phyloP scores from a whole-genome alignment of 2,329 filamentous ascomycete species.

The Ophiostoma populinum region DNA sequence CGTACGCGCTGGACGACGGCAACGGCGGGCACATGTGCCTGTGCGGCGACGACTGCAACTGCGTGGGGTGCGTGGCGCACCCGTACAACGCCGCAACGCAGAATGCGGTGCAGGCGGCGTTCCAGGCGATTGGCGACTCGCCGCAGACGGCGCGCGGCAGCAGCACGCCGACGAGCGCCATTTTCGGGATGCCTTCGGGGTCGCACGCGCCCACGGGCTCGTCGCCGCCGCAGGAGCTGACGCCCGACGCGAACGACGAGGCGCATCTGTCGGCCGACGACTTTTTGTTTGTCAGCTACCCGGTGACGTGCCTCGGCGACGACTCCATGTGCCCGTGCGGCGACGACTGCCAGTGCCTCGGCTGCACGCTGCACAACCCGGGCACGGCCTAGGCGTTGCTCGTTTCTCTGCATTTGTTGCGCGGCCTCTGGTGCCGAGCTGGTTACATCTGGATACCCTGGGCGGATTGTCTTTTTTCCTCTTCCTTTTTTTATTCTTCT shows the following conservation, averaged over 20 bases:
- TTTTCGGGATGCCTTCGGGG: too few species aligned
- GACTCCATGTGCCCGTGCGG: constrained; percentile 38
- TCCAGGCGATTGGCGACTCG: constrained; percentile 10
- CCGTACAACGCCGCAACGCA: constrained; percentile 13
- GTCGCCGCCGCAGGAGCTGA: constrained; percentile 20
- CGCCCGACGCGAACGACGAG: constrained; percentile 33
- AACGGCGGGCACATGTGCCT: constrained; percentile 9
- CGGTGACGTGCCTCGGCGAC: constrained; percentile 13
- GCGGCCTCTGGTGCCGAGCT: too few species aligned
- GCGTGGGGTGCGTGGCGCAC: constrained; percentile 12
- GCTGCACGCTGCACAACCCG: constrained; percentile 48
- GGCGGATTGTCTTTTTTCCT: too few species aligned
- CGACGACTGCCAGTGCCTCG: constrained; percentile 47
- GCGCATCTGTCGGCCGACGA: constrained; percentile 29
- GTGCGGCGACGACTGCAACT: constrained; percentile 14
- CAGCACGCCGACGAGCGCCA: background rate
- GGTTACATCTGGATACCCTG: too few species aligned
- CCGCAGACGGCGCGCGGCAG: background rate
- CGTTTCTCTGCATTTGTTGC: too few species aligned
- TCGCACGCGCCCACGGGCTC: too few species aligned
- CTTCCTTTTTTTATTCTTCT: background rate
- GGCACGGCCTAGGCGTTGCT: too few species aligned
- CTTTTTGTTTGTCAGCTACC: constrained; percentile 37
- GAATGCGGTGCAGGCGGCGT: constrained; percentile 11
- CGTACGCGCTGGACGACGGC: background rate